Conservation (phyloP, 176 grass and related monocot genomes). For the Paspalum notatum region DNA sequence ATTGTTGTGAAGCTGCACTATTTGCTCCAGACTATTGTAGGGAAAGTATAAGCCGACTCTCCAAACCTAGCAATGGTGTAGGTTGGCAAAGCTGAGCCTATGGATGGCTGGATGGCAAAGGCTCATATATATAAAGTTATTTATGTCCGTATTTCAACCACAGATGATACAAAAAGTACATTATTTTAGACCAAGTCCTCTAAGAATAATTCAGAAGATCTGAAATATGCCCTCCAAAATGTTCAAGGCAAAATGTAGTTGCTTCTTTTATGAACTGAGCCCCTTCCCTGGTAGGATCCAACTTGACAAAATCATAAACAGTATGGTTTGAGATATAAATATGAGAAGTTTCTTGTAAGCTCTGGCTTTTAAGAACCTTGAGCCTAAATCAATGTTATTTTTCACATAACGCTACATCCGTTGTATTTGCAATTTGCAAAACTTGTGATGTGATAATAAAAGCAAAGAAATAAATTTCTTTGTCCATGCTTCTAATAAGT, state of each 20-base stretch:
- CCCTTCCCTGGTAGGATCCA: constrained; percentile 86
- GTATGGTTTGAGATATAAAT: background rate
- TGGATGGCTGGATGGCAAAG: no score
- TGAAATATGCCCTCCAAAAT: constrained; percentile 81
- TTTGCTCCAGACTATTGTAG: no score
- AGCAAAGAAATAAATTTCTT: constrained; percentile 1
- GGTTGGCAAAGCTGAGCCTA: no score
- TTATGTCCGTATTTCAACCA: constrained; percentile 12
- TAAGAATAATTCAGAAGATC: constrained; percentile 65
- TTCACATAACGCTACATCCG: background rate
- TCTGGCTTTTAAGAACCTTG: background rate
- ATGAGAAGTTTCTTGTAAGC: background rate
- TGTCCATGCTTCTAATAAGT: background rate
- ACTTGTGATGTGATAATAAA: background rate
- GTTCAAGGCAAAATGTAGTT: constrained; percentile 77
- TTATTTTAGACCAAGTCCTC: constrained; percentile 93
- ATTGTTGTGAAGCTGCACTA: no score
- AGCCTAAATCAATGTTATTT: constrained; percentile 8
- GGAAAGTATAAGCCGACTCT: no score
- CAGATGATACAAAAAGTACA: constrained; percentile 24
- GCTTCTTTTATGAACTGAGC: constrained; percentile 82
- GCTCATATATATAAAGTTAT: background rate
- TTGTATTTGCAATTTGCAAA: background rate
- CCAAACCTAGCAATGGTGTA: no score
- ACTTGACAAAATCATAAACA: constrained; percentile 57